Conservation (phyloP, 139 green algal species). For the Chlorella sp. region DNA sequence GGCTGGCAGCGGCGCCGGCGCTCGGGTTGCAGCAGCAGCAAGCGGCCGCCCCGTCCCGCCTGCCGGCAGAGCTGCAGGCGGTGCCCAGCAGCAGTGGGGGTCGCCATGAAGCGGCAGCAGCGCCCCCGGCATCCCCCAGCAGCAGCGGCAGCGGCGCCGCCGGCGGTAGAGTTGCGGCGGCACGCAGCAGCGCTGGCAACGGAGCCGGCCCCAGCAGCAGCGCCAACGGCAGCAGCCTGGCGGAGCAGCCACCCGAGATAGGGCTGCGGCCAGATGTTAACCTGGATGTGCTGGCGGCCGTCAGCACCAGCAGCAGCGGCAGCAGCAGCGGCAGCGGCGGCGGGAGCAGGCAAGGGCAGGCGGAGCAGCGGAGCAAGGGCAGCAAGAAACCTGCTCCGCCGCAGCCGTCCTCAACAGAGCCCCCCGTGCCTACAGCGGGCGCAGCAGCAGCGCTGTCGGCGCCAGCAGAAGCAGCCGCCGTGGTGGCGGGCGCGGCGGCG, state of each 20-base stretch:
- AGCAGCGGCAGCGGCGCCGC: neutral
- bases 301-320: neutral
- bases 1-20: too few species aligned
- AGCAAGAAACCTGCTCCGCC: too few species aligned
- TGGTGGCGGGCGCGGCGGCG: neutral
- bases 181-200: neutral
- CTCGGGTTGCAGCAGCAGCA: too few species aligned
- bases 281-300: neutral
- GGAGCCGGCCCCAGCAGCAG: neutral
- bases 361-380: too few species aligned
- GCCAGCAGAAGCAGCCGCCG: neutral
- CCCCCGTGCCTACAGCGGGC: too few species aligned
- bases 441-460: neutral
- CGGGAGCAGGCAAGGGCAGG: neutral
- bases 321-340: too few species aligned
- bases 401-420: too few species aligned
- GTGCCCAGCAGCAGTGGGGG: too few species aligned
- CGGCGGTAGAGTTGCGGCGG: neutral
- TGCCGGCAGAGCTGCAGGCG: too few species aligned
- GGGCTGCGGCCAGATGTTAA: neutral
- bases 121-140: neutral
- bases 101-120: neutral
- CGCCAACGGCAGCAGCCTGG: neutral
- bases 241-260: slow-evolving; percentile 13
- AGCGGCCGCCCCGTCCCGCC: too few species aligned